phyloP scores from a whole-genome alignment of 1,284 basidiomycete genomes.

The Pyrrhoderma lamaoense region DNA sequence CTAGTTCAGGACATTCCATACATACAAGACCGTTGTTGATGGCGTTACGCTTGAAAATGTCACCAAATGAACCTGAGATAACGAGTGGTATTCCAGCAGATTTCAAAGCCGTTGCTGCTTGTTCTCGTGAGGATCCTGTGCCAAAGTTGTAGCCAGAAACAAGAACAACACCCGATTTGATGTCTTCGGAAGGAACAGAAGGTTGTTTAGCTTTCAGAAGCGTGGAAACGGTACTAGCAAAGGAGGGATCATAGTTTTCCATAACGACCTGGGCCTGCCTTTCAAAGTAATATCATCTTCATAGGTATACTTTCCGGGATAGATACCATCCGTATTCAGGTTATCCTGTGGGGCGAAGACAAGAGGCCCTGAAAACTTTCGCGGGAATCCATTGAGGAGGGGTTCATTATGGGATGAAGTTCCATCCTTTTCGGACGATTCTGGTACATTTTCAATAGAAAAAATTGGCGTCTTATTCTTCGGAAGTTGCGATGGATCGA shows the following conservation, averaged over 20 bases:
- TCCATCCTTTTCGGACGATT: constrained; percentile 24
- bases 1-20: constrained; percentile 85
- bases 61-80: constrained; percentile 94
- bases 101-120: constrained; percentile 96
- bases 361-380: constrained; percentile 75
- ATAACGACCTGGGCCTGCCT: constrained; percentile 95
- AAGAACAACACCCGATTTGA: constrained; percentile 65
- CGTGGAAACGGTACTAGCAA: constrained; percentile 68
- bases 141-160: constrained; percentile 98
- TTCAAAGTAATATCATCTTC: constrained; percentile 96
- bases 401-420: constrained; percentile 39
- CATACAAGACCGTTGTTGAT: constrained; percentile 99
- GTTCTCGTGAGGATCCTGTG: constrained; percentile 97
- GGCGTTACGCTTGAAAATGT: constrained; percentile 98
- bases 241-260: constrained; percentile 96
- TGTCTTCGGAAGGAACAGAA: constrained; percentile 21
- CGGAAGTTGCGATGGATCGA: constrained; percentile 52
- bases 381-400: constrained; percentile 77
- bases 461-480: constrained; percentile 43
- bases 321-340: constrained; percentile 96
- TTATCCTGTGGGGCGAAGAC: constrained; percentile 97
- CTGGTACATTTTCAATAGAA: constrained; percentile 40
- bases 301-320: constrained; percentile 99
- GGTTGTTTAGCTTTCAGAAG: constrained; percentile 34
- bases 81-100: constrained; percentile 91